Conservation (phyloP, 1,139 yeast species). For the Komagataea norvegica region DNA sequence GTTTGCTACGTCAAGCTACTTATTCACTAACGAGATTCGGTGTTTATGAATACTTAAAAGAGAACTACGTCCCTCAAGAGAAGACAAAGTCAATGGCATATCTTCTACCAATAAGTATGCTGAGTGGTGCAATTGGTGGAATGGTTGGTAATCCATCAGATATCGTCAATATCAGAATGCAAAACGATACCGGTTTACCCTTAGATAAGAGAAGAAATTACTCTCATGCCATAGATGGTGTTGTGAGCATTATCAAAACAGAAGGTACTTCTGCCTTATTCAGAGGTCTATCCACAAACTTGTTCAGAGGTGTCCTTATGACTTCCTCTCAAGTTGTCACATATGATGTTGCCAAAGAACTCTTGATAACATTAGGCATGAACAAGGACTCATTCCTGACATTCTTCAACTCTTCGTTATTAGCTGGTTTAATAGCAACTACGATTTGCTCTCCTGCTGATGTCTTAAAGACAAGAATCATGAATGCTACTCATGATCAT, state of each 20-base stretch:
- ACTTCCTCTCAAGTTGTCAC: slow-evolving; percentile 90
- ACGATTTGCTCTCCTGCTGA: slow-evolving; percentile 92
- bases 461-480: slow-evolving; percentile 82
- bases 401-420: slow-evolving; percentile 69
- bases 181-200: slow-evolving; percentile 75
- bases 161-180: slow-evolving; percentile 87
- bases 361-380: slow-evolving; percentile 49
- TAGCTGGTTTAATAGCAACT: slow-evolving; percentile 84
- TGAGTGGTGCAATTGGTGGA: slow-evolving; percentile 81
- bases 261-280: slow-evolving; percentile 62
- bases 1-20: slow-evolving; percentile 79
- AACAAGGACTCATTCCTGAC: slow-evolving; percentile 64
- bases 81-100: slow-evolving; percentile 29
- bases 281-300: slow-evolving; percentile 74
- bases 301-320: slow-evolving; percentile 79
- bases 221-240: slow-evolving; percentile 74
- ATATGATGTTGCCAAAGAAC: slow-evolving; percentile 68
- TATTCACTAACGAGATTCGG: slow-evolving; percentile 87
- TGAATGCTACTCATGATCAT: slow-evolving; percentile 53
- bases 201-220: slow-evolving; percentile 65
- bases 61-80: slow-evolving; percentile 37
- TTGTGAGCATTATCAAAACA: slow-evolving; percentile 50
- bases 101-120: slow-evolving; percentile 73
- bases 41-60: slow-evolving; percentile 71
- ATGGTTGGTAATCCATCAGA: slow-evolving; percentile 86